Evolutionary conservation across 2,329 filamentous ascomycete genomes (phyloP).

Genomic region (Aspergillus tamarii): DNA sequence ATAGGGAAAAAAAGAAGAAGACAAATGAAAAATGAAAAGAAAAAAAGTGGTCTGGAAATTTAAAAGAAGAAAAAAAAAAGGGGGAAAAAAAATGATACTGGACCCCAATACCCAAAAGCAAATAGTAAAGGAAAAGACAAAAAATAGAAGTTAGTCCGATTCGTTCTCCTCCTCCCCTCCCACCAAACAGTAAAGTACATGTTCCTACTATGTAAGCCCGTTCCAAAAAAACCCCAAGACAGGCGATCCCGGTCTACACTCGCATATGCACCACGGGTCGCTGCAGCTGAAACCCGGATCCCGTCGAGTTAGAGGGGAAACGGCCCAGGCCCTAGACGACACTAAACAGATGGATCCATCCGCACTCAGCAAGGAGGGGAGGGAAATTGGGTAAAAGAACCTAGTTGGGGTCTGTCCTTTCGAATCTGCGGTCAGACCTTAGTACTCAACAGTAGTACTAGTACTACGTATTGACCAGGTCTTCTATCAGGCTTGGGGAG

Average conservation of each 20-base stretch:
- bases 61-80: not conserved
- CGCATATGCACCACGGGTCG: conserved; percentile 30
- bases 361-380: conserved; percentile 11
- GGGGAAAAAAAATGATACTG: not conserved
- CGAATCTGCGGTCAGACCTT: conserved; percentile 9
- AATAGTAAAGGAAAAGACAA: not conserved
- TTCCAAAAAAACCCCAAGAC: not conserved
- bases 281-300: conserved; percentile 28
- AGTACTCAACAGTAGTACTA: not conserved
- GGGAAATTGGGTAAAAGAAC: not conserved
- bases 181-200: not conserved
- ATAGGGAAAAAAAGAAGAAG: not conserved
- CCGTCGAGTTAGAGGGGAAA: conserved; percentile 10
- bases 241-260: conserved; percentile 16
- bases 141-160: not conserved
- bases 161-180: not conserved
- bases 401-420: not conserved
- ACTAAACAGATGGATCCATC: not conserved
- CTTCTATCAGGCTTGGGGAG: not conserved
- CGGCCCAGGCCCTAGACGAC: conserved; percentile 6
- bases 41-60: not conserved
- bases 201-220: not conserved
- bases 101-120: not conserved
- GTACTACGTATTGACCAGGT: not conserved
- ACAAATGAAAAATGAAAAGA: not conserved